A percentile compares a stretch with the other conserved stretches of the same genome.
Evolutionary conservation across 768 basidiomycete genomes (phyloP).

Genomic region (Pleurotus djamor): DNA sequence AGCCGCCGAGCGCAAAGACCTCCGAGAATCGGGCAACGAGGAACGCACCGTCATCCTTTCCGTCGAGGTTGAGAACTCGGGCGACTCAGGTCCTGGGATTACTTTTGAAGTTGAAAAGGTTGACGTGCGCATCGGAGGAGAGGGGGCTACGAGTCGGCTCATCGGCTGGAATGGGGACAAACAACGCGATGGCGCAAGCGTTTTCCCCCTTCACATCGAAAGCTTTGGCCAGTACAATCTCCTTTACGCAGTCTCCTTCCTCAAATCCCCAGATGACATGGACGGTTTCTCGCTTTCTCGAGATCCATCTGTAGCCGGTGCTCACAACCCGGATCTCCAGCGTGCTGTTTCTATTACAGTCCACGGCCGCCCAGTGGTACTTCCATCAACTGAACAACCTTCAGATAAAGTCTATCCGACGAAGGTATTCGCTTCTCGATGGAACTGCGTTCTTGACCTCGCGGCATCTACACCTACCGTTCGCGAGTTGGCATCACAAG

Average conservation of each 20-base stretch:
- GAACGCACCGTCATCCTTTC: slow-evolving; percentile 89
- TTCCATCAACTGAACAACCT: slow-evolving; percentile 11
- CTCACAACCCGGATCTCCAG: slow-evolving; percentile 48
- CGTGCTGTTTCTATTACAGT: slow-evolving; percentile 81
- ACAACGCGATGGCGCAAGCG: slow-evolving; percentile 29
- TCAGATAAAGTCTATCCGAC: slow-evolving; percentile 54
- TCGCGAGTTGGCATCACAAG: neutral
- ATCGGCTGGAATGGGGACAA: slow-evolving; percentile 60
- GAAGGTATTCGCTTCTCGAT: slow-evolving; percentile 73
- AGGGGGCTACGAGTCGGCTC: slow-evolving; percentile 45
- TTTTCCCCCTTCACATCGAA: slow-evolving; percentile 74
- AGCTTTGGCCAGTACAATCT: slow-evolving; percentile 84
- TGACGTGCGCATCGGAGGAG: slow-evolving; percentile 73
- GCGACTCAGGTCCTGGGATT: slow-evolving; percentile 54
- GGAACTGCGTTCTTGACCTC: slow-evolving; percentile 92
- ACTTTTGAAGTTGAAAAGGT: slow-evolving; percentile 79
- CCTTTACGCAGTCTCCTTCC: slow-evolving; percentile 85
- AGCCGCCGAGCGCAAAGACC: slow-evolving; percentile 27
- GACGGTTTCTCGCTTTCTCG: slow-evolving; percentile 34
- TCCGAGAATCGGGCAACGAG: slow-evolving; percentile 68
- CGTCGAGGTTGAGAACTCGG: slow-evolving; percentile 85
- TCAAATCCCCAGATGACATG: slow-evolving; percentile 61
- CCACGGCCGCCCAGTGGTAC: slow-evolving; percentile 65
- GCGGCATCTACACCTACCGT: slow-evolving; percentile 18
- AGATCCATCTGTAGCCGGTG: slow-evolving; percentile 17